Conservation (phyloP, 176 grass and related monocot genomes). For the Raddia distichophylla region DNA sequence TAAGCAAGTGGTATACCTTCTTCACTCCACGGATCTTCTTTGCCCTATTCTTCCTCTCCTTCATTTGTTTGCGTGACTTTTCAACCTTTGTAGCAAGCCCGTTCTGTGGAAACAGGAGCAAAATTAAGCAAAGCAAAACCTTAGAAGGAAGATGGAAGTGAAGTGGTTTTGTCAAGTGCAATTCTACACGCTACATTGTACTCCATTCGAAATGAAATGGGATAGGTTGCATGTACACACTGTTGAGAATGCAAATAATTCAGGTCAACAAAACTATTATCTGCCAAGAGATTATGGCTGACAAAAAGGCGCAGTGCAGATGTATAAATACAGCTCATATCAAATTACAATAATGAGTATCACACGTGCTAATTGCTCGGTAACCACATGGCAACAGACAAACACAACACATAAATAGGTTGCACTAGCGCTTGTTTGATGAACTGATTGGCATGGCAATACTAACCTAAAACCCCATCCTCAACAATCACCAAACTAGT, state of each 20-base stretch:
- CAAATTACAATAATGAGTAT: neutral
- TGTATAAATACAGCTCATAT: neutral
- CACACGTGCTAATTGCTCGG: neutral
- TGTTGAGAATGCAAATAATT: neutral
- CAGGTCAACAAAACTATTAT: neutral
- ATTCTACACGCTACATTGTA: neutral
- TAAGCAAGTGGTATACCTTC: slow-evolving; percentile 55
- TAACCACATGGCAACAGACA: neutral
- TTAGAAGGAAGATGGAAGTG: neutral
- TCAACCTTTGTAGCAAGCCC: slow-evolving; percentile 97
- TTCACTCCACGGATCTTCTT: slow-evolving; percentile 94
- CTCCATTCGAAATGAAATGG: neutral
- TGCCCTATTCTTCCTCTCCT: slow-evolving; percentile 95
- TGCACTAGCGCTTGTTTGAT: neutral
- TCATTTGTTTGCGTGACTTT: slow-evolving; percentile 94
- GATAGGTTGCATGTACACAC: neutral
- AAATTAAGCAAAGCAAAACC: neutral
- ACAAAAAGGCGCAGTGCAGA: neutral
- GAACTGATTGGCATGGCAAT: neutral
- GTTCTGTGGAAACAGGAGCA: slow-evolving; percentile 46
- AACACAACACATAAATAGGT: neutral
- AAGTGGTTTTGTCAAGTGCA: neutral
- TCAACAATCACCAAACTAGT: neutral
- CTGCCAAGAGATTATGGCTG: neutral
- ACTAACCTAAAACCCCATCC: neutral